Base-by-base conservation (phyloP, 2,329 filamentous ascomycete genomes). In the Cercospora janseana region DNA sequence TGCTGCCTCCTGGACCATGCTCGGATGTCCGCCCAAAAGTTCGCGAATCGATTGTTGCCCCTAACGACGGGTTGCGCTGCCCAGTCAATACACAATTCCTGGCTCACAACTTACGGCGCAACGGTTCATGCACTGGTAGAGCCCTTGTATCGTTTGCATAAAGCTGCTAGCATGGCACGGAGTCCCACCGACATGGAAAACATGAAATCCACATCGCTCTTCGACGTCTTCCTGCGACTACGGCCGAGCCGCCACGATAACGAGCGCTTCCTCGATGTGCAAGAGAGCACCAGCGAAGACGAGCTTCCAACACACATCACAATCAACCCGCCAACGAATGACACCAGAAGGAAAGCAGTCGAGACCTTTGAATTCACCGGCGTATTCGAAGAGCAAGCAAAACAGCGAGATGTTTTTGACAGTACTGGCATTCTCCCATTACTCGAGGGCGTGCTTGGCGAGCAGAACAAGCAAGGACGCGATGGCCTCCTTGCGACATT, bases 291-390 rank as follows among this genome's bases (percentile, higher is more conserved):
- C 20, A 62, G 61, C 29, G 64, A 66, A 15, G 59, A 62, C 21
- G 59, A 63, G 41, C 65, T 69, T 38, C 70, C 74, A 1, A 76
- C 73, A 12, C 75, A 78, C 60, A 76, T 79, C 57, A 78, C 75
- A 5, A 76, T 78, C 60, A 71, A 73, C 45, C 73, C 75, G 6
- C 90, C 91, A 0, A 87, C 89, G 2, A 87, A 83, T 56, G 92
- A 96, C 54, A 79, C 82, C 55, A 81, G 92, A 49, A 88, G 92
- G 60, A 82, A 91, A 37, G 90, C 91, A 1, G 82, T 96, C 27
- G 93, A 98, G 69, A 89, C 87, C 66, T 98, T 97, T 67, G 88
- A 85, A 1, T 98, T 98, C 66, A 98, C 93, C 0, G 83, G 83
- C 55, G 90, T 98, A 1, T 96, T 97, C 61, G 87, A 94, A 61